Evolutionary conservation across 192 early-diverging fungal species (phyloP).

Genomic region (Geranomyces variabilis): DNA sequence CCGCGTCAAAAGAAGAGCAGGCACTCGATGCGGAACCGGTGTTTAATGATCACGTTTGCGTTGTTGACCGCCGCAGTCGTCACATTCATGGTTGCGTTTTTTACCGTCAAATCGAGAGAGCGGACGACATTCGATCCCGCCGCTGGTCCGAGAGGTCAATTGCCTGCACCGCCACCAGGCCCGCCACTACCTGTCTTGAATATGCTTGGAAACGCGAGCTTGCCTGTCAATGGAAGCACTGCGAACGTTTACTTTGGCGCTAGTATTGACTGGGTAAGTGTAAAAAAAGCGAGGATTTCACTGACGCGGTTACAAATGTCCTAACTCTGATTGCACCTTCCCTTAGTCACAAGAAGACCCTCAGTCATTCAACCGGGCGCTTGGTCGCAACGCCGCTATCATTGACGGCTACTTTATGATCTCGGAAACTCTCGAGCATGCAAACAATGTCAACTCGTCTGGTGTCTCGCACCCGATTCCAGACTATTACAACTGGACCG

Average conservation of each 20-base stretch:
- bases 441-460: conserved; percentile 30
- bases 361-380: conserved; percentile 28
- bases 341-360: conserved; percentile 38
- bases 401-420: conserved; percentile 37
- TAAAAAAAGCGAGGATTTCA: neutral
- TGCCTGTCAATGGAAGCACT: neutral
- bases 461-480: conserved; percentile 23
- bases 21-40: conserved; percentile 5
- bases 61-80: conserved; percentile 10
- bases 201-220: conserved; percentile 6
- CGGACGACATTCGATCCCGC: conserved; percentile 22
- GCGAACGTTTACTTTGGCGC: conserved; percentile 37
- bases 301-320: no score
- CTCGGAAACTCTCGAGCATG: conserved; percentile 3
- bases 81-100: neutral
- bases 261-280: conserved; percentile 41
- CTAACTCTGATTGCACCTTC: no score
- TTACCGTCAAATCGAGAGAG: conserved; percentile 5
- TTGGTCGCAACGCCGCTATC: conserved; percentile 31
- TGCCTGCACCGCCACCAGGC: conserved; percentile 32
- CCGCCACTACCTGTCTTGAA: conserved; percentile 36
- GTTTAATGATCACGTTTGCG: conserved; percentile 5
- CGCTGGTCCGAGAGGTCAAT: conserved; percentile 28
- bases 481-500: conserved; percentile 38
- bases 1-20: neutral